Base-by-base conservation (phyloP, 2,329 filamentous ascomycete species). In the Talaromyces sp. region DNA sequence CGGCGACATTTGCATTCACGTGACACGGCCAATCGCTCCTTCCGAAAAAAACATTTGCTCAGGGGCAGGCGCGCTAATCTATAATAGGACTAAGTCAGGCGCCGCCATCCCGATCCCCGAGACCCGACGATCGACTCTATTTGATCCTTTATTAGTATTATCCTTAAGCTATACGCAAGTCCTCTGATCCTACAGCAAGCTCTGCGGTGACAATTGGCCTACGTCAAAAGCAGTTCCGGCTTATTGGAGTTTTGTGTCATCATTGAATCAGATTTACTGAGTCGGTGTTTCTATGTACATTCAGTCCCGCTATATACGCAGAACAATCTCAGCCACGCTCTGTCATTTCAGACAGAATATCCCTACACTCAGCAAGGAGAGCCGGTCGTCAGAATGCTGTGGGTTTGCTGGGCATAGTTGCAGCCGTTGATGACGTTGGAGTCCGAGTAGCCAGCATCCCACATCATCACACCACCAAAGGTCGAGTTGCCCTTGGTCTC, bases 381-480 rank as follows among this genome's bases (percentile, higher is more conserved):
- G 10, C 60, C 60, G 12, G 52, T 61, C 0, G 31, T 56, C 52
- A 81, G 67, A 46, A 79, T 74, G 6, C 76, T 68, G 73, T 83
- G 83, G 61, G 82, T 79, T 69, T 78, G 77, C 55, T 75, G 71
- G 1, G 75, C 72, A 69, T 80, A 84, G 21, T 73, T 70, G 52
- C 73, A 65, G 14, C 70, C 75, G 58, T 79, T 74, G 57, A 77
- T 72, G 8, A 70, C 60, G 66, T 83, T 84, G 54, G 73, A 72
- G 17, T 75, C 69, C 14, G 78, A 77, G 9, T 75, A 74, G 1
- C 80, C 82, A 5, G 82, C 80, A 58, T 85, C 83, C 81, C 81
- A 86, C 5, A 86, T 68, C 83, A 85, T 86, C 38, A 85, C 74
- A 72, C 84, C 84, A 46, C 82, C 84, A 64, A 86, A 86, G 1